These are phyloP conservation scores for Pythium graminicola DNA, from an alignment of 352 stramenopile species.

Conservation along the genomic window DNA sequence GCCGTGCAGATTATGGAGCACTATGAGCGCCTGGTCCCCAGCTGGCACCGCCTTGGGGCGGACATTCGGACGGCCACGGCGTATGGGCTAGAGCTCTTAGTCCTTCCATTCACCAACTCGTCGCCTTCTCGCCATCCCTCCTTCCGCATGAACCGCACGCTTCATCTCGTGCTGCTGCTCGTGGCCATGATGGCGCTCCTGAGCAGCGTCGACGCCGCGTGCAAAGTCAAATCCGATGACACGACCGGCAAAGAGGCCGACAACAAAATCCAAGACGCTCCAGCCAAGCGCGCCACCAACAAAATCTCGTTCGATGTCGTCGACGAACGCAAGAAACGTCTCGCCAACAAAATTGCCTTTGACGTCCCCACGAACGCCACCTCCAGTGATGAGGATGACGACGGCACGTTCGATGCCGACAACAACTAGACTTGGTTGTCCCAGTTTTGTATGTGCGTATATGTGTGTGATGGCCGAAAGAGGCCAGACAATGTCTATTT, in stretches of 20 bases:
- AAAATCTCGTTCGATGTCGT: constrained; percentile 19
- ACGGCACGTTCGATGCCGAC: constrained; percentile 2
- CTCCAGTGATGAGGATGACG: constrained; percentile 1
- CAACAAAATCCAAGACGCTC: constrained; percentile 32
- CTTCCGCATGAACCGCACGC: constrained; percentile 11
- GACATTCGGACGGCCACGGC: constrained; percentile 2
- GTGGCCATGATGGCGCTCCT: constrained; percentile 20
- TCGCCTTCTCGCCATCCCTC: background rate
- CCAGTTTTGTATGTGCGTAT: constrained; percentile 15
- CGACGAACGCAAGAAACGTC: background rate
- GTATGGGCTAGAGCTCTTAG: background rate
- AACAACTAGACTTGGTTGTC: background rate
- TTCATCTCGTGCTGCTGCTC: constrained; percentile 21
- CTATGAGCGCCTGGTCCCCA: background rate
- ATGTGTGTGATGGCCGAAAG: background rate
- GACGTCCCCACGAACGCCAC: constrained; percentile 9
- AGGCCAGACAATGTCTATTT: constrained; percentile 12
- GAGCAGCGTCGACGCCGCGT: constrained; percentile 21
- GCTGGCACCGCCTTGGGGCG: constrained; percentile 3
- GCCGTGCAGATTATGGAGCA: too few relatives aligned
- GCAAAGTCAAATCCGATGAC: constrained; percentile 29
- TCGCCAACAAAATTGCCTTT: constrained; percentile 16
- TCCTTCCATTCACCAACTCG: constrained; percentile 12
- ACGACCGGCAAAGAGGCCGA: constrained; percentile 13
- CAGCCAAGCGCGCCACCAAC: constrained; percentile 28